Evolutionary conservation across 2,329 filamentous ascomycete genomes (phyloP).

Genomic region (Scedosporium aurantiacum): DNA sequence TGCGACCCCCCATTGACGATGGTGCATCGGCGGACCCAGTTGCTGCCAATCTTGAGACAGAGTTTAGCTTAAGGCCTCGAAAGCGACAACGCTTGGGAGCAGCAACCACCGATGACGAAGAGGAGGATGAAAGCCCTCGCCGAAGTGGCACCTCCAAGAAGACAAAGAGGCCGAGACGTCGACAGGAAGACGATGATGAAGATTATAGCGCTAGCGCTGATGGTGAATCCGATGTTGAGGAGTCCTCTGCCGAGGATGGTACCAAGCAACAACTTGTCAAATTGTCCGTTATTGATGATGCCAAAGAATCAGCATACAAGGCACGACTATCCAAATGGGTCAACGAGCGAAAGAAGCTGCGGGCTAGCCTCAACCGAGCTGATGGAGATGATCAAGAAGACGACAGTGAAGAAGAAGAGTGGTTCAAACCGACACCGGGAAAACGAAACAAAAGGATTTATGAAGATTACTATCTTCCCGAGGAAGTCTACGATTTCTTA

Average conservation of each 20-base stretch:
- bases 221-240: not conserved
- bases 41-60: conserved; percentile 14
- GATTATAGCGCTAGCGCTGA: conserved; percentile 5
- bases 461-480: conserved; percentile 69
- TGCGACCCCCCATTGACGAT: not conserved
- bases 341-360: conserved; percentile 7
- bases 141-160: not conserved
- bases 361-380: conserved; percentile 11
- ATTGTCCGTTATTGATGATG: conserved; percentile 65
- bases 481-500: conserved; percentile 82
- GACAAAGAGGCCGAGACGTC: conserved; percentile 1
- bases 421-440: conserved; percentile 78
- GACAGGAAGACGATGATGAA: conserved; percentile 8
- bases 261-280: conserved; percentile 24
- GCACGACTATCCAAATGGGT: conserved; percentile 67
- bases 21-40: not conserved
- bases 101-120: conserved; percentile 21
- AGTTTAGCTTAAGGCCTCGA: conserved; percentile 47
- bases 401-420: conserved; percentile 46
- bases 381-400: conserved; percentile 16
- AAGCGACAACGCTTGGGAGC: conserved; percentile 23
- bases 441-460: conserved; percentile 65
- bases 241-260: conserved; percentile 6
- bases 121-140: not conserved
- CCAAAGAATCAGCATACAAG: conserved; percentile 73